phyloP scores from a whole-genome alignment of 768 basidiomycete species.

The Phaeotremella fagi region DNA sequence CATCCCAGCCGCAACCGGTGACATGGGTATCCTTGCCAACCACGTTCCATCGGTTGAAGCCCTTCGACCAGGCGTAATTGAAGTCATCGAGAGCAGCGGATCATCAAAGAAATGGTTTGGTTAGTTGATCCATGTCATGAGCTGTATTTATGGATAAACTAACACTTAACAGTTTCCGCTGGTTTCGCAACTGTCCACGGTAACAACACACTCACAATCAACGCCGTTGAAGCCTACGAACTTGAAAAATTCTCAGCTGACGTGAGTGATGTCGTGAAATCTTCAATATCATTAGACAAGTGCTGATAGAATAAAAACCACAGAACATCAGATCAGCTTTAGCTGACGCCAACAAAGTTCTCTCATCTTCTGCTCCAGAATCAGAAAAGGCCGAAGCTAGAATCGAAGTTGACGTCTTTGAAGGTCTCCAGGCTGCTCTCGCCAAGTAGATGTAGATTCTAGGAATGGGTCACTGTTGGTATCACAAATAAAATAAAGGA shows the following conservation, averaged over 20 bases:
- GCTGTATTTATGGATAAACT: not conserved
- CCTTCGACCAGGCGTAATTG: slow-evolving; percentile 86
- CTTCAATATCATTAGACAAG: no score
- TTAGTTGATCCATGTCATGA: slow-evolving; percentile 51
- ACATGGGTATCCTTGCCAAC: slow-evolving; percentile 99
- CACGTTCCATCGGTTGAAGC: slow-evolving; percentile 97
- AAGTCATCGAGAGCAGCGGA: slow-evolving; percentile 74
- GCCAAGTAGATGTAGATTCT: slow-evolving; percentile 39
- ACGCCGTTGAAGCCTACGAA: slow-evolving; percentile 92
- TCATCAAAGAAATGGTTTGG: slow-evolving; percentile 96
- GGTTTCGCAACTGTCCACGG: slow-evolving; percentile 98
- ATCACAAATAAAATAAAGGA: no score
- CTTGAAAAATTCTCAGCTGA: slow-evolving; percentile 85
- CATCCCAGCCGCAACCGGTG: slow-evolving; percentile 84
- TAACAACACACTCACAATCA: slow-evolving; percentile 93
- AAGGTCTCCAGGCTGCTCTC: slow-evolving; percentile 85
- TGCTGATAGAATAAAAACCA: no score
- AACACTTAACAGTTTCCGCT: slow-evolving; percentile 64
- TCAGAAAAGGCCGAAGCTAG: slow-evolving; percentile 88
- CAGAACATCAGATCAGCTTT: slow-evolving; percentile 88
- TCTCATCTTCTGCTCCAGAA: slow-evolving; percentile 77
- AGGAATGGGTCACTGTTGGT: no score
- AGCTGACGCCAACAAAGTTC: slow-evolving; percentile 77
- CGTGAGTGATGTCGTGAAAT: slow-evolving; percentile 60
- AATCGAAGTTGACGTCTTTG: slow-evolving; percentile 94